Evolutionary conservation across 108 stramenopile genomes (phyloP).

Genomic region (Parietichytrium sp.): DNA sequence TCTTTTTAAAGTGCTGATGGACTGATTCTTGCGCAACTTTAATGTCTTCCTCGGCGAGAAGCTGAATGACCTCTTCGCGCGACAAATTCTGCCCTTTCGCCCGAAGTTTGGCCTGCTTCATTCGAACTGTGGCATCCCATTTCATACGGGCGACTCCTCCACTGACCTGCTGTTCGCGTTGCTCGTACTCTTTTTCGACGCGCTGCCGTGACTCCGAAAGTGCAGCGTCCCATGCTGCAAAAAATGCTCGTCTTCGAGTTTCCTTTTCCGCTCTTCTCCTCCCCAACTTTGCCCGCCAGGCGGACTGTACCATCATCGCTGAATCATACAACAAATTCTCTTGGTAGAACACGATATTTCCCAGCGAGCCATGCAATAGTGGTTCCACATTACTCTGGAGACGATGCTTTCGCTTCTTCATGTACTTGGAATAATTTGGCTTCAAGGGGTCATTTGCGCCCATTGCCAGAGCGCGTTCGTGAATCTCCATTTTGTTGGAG

Average conservation of each 20-base stretch:
- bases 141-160: slow-evolving; percentile 54
- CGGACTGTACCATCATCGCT: slow-evolving; percentile 54
- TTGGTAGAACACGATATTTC: slow-evolving; percentile 46
- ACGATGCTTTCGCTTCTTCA: slow-evolving; percentile 37
- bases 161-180: slow-evolving; percentile 44
- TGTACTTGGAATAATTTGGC: slow-evolving; percentile 59
- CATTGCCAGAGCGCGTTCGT: slow-evolving; percentile 47
- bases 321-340: not conserved
- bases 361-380: slow-evolving; percentile 58
- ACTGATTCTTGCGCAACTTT: slow-evolving; percentile 45
- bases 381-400: slow-evolving; percentile 44
- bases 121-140: slow-evolving; percentile 66
- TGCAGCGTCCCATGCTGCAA: slow-evolving; percentile 48
- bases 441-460: slow-evolving; percentile 56
- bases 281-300: slow-evolving; percentile 47
- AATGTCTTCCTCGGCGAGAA: slow-evolving; percentile 56
- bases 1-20: slow-evolving; percentile 49
- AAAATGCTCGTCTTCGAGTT: slow-evolving; percentile 49
- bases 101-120: slow-evolving; percentile 58
- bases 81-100: slow-evolving; percentile 49
- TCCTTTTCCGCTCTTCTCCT: slow-evolving; percentile 45
- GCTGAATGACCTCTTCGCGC: slow-evolving; percentile 50
- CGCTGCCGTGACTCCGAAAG: slow-evolving; percentile 48
- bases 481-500: slow-evolving; percentile 37
- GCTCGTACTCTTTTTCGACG: slow-evolving; percentile 50